A percentile compares a stretch with the other conserved stretches of the same genome.
These are phyloP conservation scores for Aspergillus phoenicis DNA, from an alignment of 2,329 filamentous ascomycete species.

Conservation along the genomic window DNA sequence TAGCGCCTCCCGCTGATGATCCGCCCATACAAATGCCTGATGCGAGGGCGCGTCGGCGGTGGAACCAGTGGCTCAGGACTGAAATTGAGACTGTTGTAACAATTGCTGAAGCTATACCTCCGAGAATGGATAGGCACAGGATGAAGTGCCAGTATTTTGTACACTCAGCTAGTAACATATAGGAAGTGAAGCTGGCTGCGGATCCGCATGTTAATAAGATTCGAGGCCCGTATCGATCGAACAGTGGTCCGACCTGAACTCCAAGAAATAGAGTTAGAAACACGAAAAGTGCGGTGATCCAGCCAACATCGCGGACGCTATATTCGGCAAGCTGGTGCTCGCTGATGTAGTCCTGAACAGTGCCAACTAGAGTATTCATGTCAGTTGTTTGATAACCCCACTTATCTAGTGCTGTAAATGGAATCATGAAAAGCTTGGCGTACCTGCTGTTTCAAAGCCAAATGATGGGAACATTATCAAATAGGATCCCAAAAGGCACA, in stretches of 20 bases:
- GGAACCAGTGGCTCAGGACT: slow-evolving; percentile 47
- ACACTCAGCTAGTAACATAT: slow-evolving; percentile 53
- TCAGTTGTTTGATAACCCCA: neutral
- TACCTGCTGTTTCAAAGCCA: slow-evolving; percentile 50
- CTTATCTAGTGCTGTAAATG: neutral
- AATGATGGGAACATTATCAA: slow-evolving; percentile 45
- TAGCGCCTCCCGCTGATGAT: slow-evolving; percentile 41
- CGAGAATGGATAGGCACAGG: slow-evolving; percentile 40
- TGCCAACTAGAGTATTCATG: slow-evolving; percentile 42
- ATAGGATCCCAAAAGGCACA: slow-evolving; percentile 37
- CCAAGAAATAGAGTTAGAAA: slow-evolving; percentile 51
- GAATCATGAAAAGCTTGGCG: neutral
- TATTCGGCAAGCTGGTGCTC: slow-evolving; percentile 49
- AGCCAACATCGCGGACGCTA: slow-evolving; percentile 50
- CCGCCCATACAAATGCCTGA: slow-evolving; percentile 46
- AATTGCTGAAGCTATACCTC: slow-evolving; percentile 39
- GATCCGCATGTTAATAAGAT: slow-evolving; percentile 44
- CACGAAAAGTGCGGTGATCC: slow-evolving; percentile 53
- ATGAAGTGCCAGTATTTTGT: slow-evolving; percentile 54
- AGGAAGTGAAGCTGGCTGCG: slow-evolving; percentile 41
- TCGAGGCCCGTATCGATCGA: slow-evolving; percentile 52
- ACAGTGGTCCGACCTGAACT: slow-evolving; percentile 53
- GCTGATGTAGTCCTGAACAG: slow-evolving; percentile 52
- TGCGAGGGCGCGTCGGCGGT: slow-evolving; percentile 39
- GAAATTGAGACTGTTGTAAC: slow-evolving; percentile 42